Conservation (phyloP, 2,329 filamentous ascomycete species). For the Emmonsiellopsis sp. region DNA sequence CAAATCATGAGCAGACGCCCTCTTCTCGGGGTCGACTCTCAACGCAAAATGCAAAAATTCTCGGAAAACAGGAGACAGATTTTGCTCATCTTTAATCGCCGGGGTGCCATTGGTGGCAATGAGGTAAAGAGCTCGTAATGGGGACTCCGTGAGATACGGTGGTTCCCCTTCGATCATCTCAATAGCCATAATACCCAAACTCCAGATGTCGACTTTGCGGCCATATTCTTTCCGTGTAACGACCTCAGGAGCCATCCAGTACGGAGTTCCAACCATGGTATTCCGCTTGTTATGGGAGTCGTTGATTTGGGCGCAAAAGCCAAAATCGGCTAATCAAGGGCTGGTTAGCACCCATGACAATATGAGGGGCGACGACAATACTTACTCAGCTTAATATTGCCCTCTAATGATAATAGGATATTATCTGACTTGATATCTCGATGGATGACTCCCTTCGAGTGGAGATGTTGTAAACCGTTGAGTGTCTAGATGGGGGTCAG, state of each 20-base stretch:
- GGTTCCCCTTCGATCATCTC: conserved; percentile 99
- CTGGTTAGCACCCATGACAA: conserved; percentile 15
- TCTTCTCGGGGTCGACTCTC: conserved; percentile 94
- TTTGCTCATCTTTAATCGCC: conserved; percentile 84
- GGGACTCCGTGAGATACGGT: conserved; percentile 91
- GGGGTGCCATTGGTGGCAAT: conserved; percentile 97
- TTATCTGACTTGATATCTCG: conserved; percentile 99
- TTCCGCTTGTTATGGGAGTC: conserved; percentile 94
- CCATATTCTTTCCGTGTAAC: conserved; percentile 97
- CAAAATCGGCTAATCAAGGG: conserved; percentile 70
- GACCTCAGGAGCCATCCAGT: conserved; percentile 99
- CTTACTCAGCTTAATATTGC: conserved; percentile 95
- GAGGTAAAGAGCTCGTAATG: conserved; percentile 82
- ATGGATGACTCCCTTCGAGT: conserved; percentile 97
- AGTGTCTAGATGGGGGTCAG: conserved; percentile 49
- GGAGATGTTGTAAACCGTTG: conserved; percentile 83
- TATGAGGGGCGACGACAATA: conserved; percentile 15
- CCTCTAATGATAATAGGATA: conserved; percentile 84
- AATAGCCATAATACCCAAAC: conserved; percentile 96
- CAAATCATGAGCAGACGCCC: conserved; percentile 88
- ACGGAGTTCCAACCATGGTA: conserved; percentile 97
- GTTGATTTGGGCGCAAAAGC: conserved; percentile 97
- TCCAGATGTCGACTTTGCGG: conserved; percentile 98
- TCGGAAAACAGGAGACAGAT: conserved; percentile 69
- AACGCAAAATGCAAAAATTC: conserved; percentile 90